phyloP scores from a whole-genome alignment of 768 basidiomycete genomes.

The Lepiota venenata region DNA sequence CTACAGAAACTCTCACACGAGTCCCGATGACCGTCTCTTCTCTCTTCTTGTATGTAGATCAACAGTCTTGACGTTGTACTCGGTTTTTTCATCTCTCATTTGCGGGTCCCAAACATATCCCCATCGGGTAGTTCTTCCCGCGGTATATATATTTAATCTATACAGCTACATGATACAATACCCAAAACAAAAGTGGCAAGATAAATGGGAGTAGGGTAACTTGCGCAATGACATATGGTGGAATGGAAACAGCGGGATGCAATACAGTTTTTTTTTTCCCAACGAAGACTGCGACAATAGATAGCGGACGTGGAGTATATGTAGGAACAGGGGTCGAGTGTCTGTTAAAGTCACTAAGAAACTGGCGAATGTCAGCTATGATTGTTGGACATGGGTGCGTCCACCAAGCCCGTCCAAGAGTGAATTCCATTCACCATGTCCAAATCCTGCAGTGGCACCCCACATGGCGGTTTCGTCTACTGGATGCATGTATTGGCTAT shows the following conservation, averaged over 20 bases:
- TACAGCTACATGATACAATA: constrained; percentile 30
- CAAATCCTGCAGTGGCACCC: constrained; percentile 73
- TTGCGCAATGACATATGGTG: neutral
- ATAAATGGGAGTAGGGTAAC: constrained; percentile 6
- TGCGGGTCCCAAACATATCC: constrained; percentile 17
- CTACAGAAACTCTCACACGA: constrained; percentile 61
- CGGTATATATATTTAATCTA: constrained; percentile 26
- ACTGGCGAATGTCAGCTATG: constrained; percentile 31
- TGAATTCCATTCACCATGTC: constrained; percentile 69
- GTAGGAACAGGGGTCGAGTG: constrained; percentile 9
- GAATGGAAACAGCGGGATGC: neutral
- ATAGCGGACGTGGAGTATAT: constrained; percentile 15
- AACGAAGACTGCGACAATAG: constrained; percentile 12
- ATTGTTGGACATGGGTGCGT: constrained; percentile 14
- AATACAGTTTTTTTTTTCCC: constrained; percentile 12
- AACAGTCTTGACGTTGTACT: too few species aligned
- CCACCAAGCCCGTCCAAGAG: constrained; percentile 59
- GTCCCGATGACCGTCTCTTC: constrained; percentile 9
- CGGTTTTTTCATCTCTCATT: too few species aligned
- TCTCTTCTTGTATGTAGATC: neutral
- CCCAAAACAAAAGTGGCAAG: constrained; percentile 14
- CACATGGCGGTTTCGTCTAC: constrained; percentile 67
- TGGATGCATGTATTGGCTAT: constrained; percentile 42
- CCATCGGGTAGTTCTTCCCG: constrained; percentile 33
- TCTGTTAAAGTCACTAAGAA: constrained; percentile 22